These are phyloP conservation scores for Amanita rubescens DNA, from an alignment of 768 basidiomycete genomes.

Conservation along the genomic window DNA sequence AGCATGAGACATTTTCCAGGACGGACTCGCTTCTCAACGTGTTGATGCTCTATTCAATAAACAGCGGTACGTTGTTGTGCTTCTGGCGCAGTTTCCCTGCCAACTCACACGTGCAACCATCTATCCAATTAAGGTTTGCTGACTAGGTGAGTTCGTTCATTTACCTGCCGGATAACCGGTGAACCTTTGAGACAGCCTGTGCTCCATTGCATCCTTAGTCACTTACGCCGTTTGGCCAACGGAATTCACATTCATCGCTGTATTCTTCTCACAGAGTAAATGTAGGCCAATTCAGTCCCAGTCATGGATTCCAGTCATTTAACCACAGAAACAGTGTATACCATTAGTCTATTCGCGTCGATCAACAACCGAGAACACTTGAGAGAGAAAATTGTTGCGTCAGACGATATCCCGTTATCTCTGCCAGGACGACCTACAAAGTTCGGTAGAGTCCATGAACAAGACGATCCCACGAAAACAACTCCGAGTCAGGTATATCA, in stretches of 20 bases:
- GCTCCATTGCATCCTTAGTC: conserved; percentile 22
- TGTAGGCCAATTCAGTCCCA: conserved; percentile 23
- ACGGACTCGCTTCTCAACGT: conserved; percentile 37
- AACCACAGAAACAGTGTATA: background rate
- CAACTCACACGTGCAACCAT: background rate
- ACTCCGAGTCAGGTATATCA: background rate
- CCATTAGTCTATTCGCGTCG: too few species aligned
- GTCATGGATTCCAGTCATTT: background rate
- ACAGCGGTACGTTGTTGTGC: conserved; percentile 30
- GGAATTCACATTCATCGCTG: too few species aligned
- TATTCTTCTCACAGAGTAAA: conserved; percentile 39
- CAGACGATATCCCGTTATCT: background rate
- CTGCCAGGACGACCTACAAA: too few species aligned
- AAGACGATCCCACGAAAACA: background rate
- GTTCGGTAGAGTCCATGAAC: too few species aligned
- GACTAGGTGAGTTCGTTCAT: too few species aligned
- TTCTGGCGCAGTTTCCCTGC: background rate
- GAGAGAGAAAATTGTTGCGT: background rate
- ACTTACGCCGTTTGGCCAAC: too few species aligned
- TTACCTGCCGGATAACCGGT: too few species aligned
- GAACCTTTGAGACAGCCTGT: conserved; percentile 14
- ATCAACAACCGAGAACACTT: too few species aligned
- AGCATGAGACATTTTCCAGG: conserved; percentile 11
- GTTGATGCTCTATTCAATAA: conserved; percentile 41
- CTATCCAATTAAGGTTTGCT: conserved; percentile 26